Percentiles rank a stretch among this genome's conserved stretches.
phyloP scores from a whole-genome alignment of 345 rosid genomes.

The Linum trigynum region DNA sequence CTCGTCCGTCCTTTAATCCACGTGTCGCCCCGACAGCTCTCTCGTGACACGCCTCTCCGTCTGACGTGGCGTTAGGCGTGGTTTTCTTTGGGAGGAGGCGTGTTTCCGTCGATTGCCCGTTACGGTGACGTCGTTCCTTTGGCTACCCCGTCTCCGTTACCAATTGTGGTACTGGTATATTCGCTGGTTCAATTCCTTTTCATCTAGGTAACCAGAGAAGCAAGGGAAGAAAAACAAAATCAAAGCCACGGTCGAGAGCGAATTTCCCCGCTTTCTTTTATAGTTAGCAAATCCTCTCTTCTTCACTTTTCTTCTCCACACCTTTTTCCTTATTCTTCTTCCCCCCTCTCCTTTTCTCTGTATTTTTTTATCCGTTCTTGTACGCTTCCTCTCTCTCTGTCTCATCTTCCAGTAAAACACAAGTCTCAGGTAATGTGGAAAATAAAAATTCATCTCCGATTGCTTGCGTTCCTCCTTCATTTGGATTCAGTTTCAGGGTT shows the following conservation, averaged over 20 bases:
- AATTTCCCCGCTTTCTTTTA: background rate
- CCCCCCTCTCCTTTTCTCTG: background rate
- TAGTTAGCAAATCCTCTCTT: background rate
- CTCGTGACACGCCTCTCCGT: background rate
- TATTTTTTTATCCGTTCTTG: background rate
- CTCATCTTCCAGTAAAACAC: background rate
- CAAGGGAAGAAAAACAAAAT: too few relatives aligned
- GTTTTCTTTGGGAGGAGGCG: conserved; percentile 7
- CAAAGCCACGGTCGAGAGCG: background rate
- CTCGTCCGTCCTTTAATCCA: background rate
- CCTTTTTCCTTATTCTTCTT: background rate
- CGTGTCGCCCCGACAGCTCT: background rate
- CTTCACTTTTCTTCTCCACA: background rate
- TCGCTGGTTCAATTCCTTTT: conserved; percentile 31
- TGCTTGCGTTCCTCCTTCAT: background rate
- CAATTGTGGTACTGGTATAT: conserved; percentile 28
- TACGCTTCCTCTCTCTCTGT: conserved; percentile 8
- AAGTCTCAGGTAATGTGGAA: conserved; percentile 11
- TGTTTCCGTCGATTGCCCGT: conserved; percentile 9
- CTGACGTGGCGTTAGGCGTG: background rate
- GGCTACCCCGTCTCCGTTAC: background rate
- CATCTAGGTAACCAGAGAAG: too few relatives aligned
- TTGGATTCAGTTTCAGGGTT: background rate
- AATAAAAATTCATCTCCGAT: too few relatives aligned
- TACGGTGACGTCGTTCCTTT: conserved; percentile 21